Base-by-base conservation (phyloP, 2,329 filamentous ascomycete species). In the Fusarium anguioides region DNA sequence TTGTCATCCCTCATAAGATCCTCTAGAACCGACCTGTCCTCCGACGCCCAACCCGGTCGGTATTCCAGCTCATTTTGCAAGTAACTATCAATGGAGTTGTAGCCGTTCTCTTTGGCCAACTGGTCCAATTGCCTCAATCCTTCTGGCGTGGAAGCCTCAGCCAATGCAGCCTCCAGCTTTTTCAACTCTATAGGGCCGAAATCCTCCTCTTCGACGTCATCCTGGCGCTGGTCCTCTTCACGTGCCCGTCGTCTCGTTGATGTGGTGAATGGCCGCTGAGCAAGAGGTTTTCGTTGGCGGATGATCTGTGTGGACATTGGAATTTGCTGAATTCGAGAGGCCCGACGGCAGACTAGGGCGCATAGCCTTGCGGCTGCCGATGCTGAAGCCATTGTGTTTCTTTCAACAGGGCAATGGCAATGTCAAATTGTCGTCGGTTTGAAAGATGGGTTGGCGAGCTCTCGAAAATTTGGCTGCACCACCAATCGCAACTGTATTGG, bases 381-480 rank as follows among this genome's bases (percentile, higher is more conserved):
- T 68, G 78, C 74, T 71, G 79, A 77, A 61, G 79, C 77, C 79
- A 81, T 81, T 69, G 67, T 68, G 66, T 74, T 57, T 72, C 64
- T 49, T 60, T 63, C 54, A 46, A 61, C 54, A 26, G 51, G 47
- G 56, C 70, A 70, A 71, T 72, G 62, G 66, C 71, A 41, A 60
- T 60, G 67, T 62, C 62, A 58, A 45, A 56, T 62, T 61, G 49
- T 71, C 72, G 66, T 66, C 60, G 45, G 48, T 56, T 49, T 39
- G 52, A 47, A 56, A 68, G 60, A 66, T 59, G 55, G 33, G 40
- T 64, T 64, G 68, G 61, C 58, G 42, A 65, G 47, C 59, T 63
- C 71, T 73, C 74, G 74, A 78, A 77, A 77, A 64, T 74, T 77
- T 75, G 73, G 75, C 59, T 69, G 51, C 60, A 63, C 36, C 27